Evolutionary conservation across 2,329 filamentous ascomycete genomes (phyloP).

Genomic region (Talaromyces sp.): DNA sequence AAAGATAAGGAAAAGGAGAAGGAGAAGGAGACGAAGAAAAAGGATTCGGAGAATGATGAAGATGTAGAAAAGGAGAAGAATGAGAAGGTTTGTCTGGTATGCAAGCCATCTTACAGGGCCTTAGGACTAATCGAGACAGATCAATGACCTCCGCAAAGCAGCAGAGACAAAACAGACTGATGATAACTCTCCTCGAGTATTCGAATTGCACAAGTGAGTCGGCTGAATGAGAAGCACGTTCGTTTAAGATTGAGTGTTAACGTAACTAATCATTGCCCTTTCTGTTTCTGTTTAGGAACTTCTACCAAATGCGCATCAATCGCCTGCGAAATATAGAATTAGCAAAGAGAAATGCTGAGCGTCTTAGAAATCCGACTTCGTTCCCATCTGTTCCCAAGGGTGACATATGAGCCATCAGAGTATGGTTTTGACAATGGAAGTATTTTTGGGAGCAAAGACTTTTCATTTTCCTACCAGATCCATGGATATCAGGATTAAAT

Average conservation of each 20-base stretch:
- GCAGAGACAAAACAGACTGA: conserved; percentile 29
- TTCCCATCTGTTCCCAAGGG: conserved; percentile 82
- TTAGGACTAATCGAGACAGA: conserved; percentile 25
- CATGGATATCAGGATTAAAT: background rate
- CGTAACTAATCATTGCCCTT: background rate
- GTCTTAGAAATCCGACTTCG: conserved; percentile 67
- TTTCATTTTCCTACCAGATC: no score
- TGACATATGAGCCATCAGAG: conserved; percentile 21
- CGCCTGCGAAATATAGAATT: conserved; percentile 72
- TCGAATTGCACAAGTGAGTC: conserved; percentile 70
- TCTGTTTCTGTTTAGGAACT: conserved; percentile 52
- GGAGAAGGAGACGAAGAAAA: conserved; percentile 35
- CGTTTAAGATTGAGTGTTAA: background rate
- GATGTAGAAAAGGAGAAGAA: conserved; percentile 44
- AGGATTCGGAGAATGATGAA: conserved; percentile 21
- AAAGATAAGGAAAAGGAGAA: conserved; percentile 38
- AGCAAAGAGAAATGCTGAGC: conserved; percentile 74
- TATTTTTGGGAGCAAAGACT: background rate
- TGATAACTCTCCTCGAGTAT: conserved; percentile 72
- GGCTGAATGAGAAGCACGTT: no score
- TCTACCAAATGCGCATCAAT: conserved; percentile 79
- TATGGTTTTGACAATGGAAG: background rate
- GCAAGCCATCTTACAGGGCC: background rate
- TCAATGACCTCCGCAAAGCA: conserved; percentile 32
- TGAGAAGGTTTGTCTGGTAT: conserved; percentile 44